Evolutionary conservation across 2,329 filamentous ascomycete species (phyloP).

Genomic region (Lachnellula hyalina): DNA sequence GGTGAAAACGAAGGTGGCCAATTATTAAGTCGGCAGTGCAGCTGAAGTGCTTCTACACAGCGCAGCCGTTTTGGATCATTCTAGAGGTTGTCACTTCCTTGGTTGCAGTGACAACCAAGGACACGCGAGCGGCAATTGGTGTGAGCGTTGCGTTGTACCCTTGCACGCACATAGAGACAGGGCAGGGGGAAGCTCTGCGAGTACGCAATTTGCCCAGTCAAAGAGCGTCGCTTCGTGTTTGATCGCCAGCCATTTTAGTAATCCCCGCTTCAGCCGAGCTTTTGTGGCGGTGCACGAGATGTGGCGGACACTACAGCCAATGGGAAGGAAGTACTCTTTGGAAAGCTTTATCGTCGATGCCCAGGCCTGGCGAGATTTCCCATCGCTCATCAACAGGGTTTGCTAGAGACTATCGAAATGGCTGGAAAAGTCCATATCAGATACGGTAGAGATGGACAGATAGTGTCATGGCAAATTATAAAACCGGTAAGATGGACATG

Average conservation of each 20-base stretch:
- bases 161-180: too few species aligned
- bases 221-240: conserved; percentile 1
- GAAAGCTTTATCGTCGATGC: not conserved
- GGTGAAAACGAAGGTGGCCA: not conserved
- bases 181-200: too few species aligned
- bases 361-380: not conserved
- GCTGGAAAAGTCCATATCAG: not conserved
- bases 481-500: too few species aligned
- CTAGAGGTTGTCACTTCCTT: conserved; percentile 1
- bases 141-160: too few species aligned
- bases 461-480: too few species aligned
- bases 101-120: not conserved
- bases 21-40: not conserved
- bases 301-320: not conserved
- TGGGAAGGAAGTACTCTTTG: not conserved
- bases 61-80: conserved; percentile 4
- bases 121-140: conserved; percentile 10
- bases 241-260: conserved; percentile 9
- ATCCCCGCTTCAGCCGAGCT: not conserved
- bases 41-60: not conserved
- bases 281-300: not conserved
- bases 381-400: not conserved
- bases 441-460: not conserved
- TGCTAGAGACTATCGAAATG: not conserved
- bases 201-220: conserved; percentile 14